Conservation (phyloP, 2,329 filamentous ascomycete species). For the Xylaria sp. region DNA sequence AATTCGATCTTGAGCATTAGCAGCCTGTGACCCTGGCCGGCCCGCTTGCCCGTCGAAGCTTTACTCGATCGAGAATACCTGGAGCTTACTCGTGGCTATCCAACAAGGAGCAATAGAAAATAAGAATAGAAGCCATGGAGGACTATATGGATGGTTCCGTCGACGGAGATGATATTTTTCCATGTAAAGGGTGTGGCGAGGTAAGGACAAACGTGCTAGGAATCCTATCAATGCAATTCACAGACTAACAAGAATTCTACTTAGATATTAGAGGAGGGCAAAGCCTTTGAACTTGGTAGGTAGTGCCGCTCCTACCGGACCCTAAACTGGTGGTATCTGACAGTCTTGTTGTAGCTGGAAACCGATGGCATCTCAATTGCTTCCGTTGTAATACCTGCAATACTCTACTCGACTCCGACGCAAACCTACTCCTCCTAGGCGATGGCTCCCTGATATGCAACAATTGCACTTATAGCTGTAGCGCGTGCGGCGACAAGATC, state of each 20-base stretch:
- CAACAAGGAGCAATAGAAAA: conserved; percentile 35
- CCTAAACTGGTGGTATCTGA: conserved; percentile 39
- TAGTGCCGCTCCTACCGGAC: conserved; percentile 35
- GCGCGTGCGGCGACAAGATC: conserved; percentile 95
- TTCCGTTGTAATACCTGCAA: conserved; percentile 97
- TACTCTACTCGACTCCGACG: conserved; percentile 96
- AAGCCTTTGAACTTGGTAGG: conserved; percentile 95
- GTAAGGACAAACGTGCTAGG: conserved; percentile 59
- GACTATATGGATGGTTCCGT: conserved; percentile 72
- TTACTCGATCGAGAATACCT: conserved; percentile 1
- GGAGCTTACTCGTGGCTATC: conserved; percentile 30
- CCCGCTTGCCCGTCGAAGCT: background rate
- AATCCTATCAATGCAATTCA: background rate
- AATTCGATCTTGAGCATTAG: conserved; percentile 14
- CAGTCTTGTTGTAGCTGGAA: conserved; percentile 73
- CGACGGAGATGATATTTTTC: conserved; percentile 85
- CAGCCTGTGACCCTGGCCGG: conserved; percentile 10
- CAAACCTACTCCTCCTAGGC: conserved; percentile 94
- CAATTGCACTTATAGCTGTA: conserved; percentile 99
- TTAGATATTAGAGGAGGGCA: conserved; percentile 97
- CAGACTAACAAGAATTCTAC: conserved; percentile 42
- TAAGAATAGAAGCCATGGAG: conserved; percentile 58
- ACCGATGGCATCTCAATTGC: conserved; percentile 98
- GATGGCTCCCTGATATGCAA: conserved; percentile 99
- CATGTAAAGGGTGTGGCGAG: conserved; percentile 93